Evolutionary conservation across 2,329 filamentous ascomycete genomes (phyloP), one percentile per base, ranked within the genome.

Genomic region (Basipetospora chlamydospora): DNA sequence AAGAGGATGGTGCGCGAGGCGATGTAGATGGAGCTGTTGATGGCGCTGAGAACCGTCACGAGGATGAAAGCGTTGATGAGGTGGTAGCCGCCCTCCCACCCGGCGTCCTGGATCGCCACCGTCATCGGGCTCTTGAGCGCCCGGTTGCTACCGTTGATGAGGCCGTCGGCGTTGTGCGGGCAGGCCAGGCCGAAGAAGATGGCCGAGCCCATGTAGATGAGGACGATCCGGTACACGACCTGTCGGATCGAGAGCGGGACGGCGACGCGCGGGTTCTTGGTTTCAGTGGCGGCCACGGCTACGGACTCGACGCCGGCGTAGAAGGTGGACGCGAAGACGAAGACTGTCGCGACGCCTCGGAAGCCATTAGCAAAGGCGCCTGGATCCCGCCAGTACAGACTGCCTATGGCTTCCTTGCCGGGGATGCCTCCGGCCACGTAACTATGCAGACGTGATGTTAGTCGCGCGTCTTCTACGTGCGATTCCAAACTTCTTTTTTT

Each of bases 11-110:
- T 86, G 16, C 82, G 71, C 3, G 77, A 81, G 30, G 74, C 75
- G 44, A 87, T 82, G 52, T 86, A 87, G 42, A 87, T 79, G 7
- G 77, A 80, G 36, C 72, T 76, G 56, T 87, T 87, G 45, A 79
- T 70, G 13, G 80, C 78, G 1, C 69, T 77, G 26, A 84, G 61
- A 38, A 80, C 80, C 10, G 80, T 82, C 7, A 83, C 60, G 35
- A 87, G 67, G 47, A 84, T 82, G 48, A 84, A 78, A 26, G 75
- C 78, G 44, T 87, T 87, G 59, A 87, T 80, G 2, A 87, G 66
- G 49, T 87, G 74, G 1, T 80, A 77, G 38, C 78, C 81, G 18
- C 70, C 73, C 38, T 78, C 55, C 70, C 78, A 86, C 1, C 80
- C 80, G 1, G 80, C 81, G 41, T 73, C 82, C 42, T 79, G 71